Percentiles rank a stretch among this genome's conserved stretches.
phyloP scores from a whole-genome alignment of 495 filamentous ascomycete genomes.

The Aspergillus avenaceus region DNA sequence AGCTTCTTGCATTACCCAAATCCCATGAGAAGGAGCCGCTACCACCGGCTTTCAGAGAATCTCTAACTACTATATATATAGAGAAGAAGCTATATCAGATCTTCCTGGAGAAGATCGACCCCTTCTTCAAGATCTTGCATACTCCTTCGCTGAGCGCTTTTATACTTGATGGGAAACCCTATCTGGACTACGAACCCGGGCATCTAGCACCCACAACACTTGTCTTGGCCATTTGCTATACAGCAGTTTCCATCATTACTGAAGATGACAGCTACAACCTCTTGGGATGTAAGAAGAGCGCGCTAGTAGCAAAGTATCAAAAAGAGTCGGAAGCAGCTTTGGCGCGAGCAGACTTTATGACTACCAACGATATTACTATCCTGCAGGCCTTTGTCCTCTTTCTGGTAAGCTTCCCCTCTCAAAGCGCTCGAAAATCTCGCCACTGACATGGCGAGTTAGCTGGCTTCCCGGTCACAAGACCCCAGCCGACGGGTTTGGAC shows the following conservation, averaged over 20 bases:
- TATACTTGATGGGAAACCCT: slow-evolving; percentile 24
- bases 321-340: slow-evolving; percentile 46
- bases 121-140: slow-evolving; percentile 38
- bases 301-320: slow-evolving; percentile 41
- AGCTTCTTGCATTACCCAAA: slow-evolving; percentile 5
- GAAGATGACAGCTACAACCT: slow-evolving; percentile 34
- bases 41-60: slow-evolving; percentile 6
- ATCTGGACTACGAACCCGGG: slow-evolving; percentile 28
- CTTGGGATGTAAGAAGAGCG: slow-evolving; percentile 37
- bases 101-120: slow-evolving; percentile 35
- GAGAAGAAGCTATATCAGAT: slow-evolving; percentile 25
- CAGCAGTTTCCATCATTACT: slow-evolving; percentile 41
- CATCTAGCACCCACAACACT: slow-evolving; percentile 38
- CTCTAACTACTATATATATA: slow-evolving; percentile 2
- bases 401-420: slow-evolving; percentile 25
- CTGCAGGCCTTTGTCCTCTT: slow-evolving; percentile 56
- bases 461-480: slow-evolving; percentile 40
- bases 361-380: slow-evolving; percentile 50
- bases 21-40: slow-evolving; percentile 1
- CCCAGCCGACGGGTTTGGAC: slow-evolving; percentile 47
- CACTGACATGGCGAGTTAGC: slow-evolving; percentile 23
- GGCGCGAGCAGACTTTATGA: slow-evolving; percentile 47
- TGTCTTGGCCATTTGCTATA: slow-evolving; percentile 49
- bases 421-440: not conserved
- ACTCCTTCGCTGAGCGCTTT: slow-evolving; percentile 28